These are phyloP conservation scores for Fusarium nanum DNA, from an alignment of 2,329 filamentous ascomycete species.

Conservation along the genomic window DNA sequence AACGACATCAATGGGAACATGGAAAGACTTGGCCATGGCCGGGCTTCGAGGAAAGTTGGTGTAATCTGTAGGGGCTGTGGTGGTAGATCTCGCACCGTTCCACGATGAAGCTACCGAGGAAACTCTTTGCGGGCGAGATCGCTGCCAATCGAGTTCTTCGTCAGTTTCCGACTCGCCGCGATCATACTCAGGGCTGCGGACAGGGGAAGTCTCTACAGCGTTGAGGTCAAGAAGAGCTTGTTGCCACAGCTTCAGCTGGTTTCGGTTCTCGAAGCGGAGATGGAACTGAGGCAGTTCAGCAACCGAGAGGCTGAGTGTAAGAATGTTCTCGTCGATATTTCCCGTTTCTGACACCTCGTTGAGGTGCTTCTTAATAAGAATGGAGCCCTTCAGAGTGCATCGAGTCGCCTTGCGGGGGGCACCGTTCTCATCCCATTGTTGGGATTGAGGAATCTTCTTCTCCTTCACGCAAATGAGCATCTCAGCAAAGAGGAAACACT, in stretches of 20 bases:
- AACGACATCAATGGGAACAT: slow-evolving; percentile 94
- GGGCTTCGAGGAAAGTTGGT: slow-evolving; percentile 71
- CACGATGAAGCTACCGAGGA: slow-evolving; percentile 87
- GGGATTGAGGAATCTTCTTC: slow-evolving; percentile 75
- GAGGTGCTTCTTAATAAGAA: slow-evolving; percentile 97
- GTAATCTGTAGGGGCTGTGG: slow-evolving; percentile 92
- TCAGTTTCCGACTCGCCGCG: slow-evolving; percentile 84
- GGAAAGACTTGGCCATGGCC: slow-evolving; percentile 65
- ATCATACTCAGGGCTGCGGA: slow-evolving; percentile 82
- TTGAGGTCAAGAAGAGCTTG: slow-evolving; percentile 88
- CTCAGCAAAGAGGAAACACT: slow-evolving; percentile 96
- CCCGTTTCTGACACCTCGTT: slow-evolving; percentile 84
- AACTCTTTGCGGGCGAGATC: slow-evolving; percentile 72
- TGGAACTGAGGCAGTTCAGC: slow-evolving; percentile 94
- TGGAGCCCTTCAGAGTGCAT: slow-evolving; percentile 95
- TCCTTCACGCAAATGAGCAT: slow-evolving; percentile 99
- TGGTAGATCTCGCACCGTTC: slow-evolving; percentile 83
- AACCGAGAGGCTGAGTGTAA: slow-evolving; percentile 92
- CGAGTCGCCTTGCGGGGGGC: slow-evolving; percentile 73
- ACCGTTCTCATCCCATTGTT: slow-evolving; percentile 74
- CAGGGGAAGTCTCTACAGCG: slow-evolving; percentile 70
- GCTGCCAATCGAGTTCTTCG: slow-evolving; percentile 84
- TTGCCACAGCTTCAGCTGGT: slow-evolving; percentile 90
- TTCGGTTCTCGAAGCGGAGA: slow-evolving; percentile 84
- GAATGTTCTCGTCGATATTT: slow-evolving; percentile 78